Percentiles rank a stretch among this genome's conserved stretches.
phyloP scores from a whole-genome alignment of 75 land plant species.

The Selaginella moellendorffii region DNA sequence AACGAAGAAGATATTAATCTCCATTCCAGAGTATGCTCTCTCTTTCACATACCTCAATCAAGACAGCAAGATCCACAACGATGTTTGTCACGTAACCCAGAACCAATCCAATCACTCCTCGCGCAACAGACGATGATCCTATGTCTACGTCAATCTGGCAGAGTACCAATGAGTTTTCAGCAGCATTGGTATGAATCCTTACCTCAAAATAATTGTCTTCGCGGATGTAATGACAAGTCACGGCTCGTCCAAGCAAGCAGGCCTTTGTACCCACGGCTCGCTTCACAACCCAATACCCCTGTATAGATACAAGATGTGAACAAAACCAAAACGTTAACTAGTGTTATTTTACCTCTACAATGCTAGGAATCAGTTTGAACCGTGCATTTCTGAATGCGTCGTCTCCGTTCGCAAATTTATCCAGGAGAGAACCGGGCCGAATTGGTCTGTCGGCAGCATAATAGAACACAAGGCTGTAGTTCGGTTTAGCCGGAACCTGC shows the following conservation, averaged over 20 bases:
- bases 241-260: constrained; percentile 28
- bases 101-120: constrained; percentile 26
- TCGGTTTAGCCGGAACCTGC: constrained; percentile 29
- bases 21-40: too few species aligned
- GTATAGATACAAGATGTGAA: neutral
- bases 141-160: constrained; percentile 31
- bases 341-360: constrained; percentile 21
- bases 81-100: constrained; percentile 26
- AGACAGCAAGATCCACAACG: constrained; percentile 30
- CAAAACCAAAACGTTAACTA: neutral
- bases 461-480: constrained; percentile 27
- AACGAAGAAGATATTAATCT: too few species aligned
- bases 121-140: constrained; percentile 31
- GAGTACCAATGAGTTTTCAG: neutral
- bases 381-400: constrained; percentile 29
- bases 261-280: constrained; percentile 35
- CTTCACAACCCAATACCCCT: constrained; percentile 39
- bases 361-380: constrained; percentile 30
- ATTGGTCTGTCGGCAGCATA: constrained; percentile 27
- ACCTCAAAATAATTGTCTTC: constrained; percentile 30
- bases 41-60: constrained; percentile 33
- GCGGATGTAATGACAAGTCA: constrained; percentile 19
- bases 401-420: constrained; percentile 26
- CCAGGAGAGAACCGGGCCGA: constrained; percentile 22
- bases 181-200: neutral